Base-by-base conservation (phyloP, 2,329 filamentous ascomycete species). In the Coniochaeta sp. region DNA sequence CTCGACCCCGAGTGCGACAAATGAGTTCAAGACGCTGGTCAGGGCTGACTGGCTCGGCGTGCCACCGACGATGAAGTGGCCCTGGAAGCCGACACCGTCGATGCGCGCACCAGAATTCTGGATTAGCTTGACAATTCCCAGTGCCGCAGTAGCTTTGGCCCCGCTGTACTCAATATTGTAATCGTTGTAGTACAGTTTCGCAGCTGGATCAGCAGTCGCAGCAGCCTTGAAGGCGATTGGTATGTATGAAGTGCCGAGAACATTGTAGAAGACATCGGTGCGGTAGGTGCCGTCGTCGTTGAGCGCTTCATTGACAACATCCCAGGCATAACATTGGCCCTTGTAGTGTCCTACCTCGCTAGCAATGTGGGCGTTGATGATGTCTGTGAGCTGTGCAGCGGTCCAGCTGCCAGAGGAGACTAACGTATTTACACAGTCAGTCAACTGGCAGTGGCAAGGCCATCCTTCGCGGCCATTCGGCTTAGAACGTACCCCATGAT, bases 301-400 rank as follows among this genome's bases (percentile, higher is more conserved):
- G 44, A 86, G 76, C 5, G 79, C 81, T 74, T 89, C 85, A 69
- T 89, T 89, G 26, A 87, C 79, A 0, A 89, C 85, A 60, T 89
- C 85, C 85, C 85, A 89, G 33, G 80, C 77, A 68, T 83, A 83
- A 71, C 85, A 86, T 65, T 82, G 76, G 60, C 82, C 81, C 69
- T 80, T 80, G 74, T 81, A 87, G 71, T 87, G 79, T 16, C 72
- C 75, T 7, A 82, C 81, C 57, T 81, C 83, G 63, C 81, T 78
- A 62, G 79, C 78, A 64, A 89, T 83, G 71, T 89, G 86, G 58
- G 80, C 80, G 69, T 84, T 76, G 64, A 88, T 74, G 26, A 70
- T 67, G 4, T 74, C 72, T 16, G 78, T 79, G 3, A 91, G 77
- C 44, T 85, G 82, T 2, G 73, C 75, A 61, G 81, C 80, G 16